phyloP scores from a whole-genome alignment of 805 yeast species.

The Metschnikowia reukaufii region DNA sequence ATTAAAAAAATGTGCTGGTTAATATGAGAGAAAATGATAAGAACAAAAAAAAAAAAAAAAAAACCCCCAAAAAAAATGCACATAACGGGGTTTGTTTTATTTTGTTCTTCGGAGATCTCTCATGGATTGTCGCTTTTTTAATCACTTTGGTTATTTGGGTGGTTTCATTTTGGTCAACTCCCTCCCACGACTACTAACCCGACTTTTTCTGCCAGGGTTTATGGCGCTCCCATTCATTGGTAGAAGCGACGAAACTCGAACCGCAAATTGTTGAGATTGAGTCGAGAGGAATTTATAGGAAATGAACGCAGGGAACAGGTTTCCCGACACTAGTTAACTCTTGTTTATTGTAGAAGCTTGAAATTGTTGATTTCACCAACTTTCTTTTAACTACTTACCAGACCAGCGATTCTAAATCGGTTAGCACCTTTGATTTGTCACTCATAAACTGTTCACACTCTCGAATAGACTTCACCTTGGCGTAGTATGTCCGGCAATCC shows the following conservation, averaged over 20 bases:
- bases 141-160: conserved; percentile 11
- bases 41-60: conserved; percentile 10
- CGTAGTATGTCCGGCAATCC: conserved; percentile 65
- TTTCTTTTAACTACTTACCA: neutral
- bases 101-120: too few relatives aligned
- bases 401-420: neutral
- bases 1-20: neutral
- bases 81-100: conserved; percentile 1
- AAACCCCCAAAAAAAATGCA: conserved; percentile 12
- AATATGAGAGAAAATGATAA: conserved; percentile 18
- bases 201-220: neutral
- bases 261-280: neutral
- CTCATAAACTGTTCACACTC: conserved; percentile 15
- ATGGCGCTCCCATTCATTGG: conserved; percentile 16
- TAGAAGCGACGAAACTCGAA: conserved; percentile 16
- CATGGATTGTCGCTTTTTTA: too few relatives aligned
- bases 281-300: conserved; percentile 1
- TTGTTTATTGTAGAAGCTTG: neutral
- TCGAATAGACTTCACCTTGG: conserved; percentile 43
- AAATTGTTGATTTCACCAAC: too few relatives aligned
- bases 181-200: neutral
- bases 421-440: conserved; percentile 2
- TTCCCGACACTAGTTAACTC: neutral
- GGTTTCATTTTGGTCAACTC: neutral
- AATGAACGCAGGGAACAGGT: conserved; percentile 6